These are phyloP conservation scores for Stachybotrys chartarum DNA, from an alignment of 2,329 filamentous ascomycete genomes.

Conservation along the genomic window DNA sequence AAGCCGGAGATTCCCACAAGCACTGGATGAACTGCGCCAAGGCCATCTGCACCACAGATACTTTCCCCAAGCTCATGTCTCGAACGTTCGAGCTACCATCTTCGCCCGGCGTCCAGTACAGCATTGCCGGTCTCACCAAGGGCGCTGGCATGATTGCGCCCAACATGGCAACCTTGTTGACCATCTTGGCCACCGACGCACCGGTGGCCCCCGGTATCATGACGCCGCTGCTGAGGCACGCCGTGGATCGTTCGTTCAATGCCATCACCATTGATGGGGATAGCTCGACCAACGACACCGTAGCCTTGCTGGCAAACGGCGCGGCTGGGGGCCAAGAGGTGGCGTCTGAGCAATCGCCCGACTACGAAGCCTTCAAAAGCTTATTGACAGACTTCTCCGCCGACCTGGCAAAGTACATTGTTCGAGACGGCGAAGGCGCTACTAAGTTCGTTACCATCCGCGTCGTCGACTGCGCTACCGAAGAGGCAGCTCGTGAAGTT, in stretches of 20 bases:
- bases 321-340: slow-evolving; percentile 70
- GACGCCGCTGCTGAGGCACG: slow-evolving; percentile 61
- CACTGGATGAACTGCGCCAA: slow-evolving; percentile 82
- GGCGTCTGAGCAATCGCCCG: slow-evolving; percentile 42
- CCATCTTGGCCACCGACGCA: slow-evolving; percentile 86
- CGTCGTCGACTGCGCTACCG: slow-evolving; percentile 64
- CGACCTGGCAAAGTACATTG: slow-evolving; percentile 84
- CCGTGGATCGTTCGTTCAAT: slow-evolving; percentile 86
- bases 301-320: slow-evolving; percentile 91
- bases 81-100: slow-evolving; percentile 78
- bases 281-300: slow-evolving; percentile 94
- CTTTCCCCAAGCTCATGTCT: slow-evolving; percentile 92
- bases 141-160: slow-evolving; percentile 99
- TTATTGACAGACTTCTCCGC: slow-evolving; percentile 72
- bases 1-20: slow-evolving; percentile 67
- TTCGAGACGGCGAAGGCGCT: slow-evolving; percentile 92
- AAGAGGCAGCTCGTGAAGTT: slow-evolving; percentile 67
- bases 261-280: slow-evolving; percentile 95
- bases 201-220: slow-evolving; percentile 65
- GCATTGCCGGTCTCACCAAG: slow-evolving; percentile 92
- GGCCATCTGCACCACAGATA: slow-evolving; percentile 97
- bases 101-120: slow-evolving; percentile 67
- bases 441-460: slow-evolving; percentile 97
- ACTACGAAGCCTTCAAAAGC: slow-evolving; percentile 63
- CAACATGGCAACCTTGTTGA: slow-evolving; percentile 95